Evolutionary conservation across 768 basidiomycete genomes (phyloP).

Genomic region (Cubamyces sp.): DNA sequence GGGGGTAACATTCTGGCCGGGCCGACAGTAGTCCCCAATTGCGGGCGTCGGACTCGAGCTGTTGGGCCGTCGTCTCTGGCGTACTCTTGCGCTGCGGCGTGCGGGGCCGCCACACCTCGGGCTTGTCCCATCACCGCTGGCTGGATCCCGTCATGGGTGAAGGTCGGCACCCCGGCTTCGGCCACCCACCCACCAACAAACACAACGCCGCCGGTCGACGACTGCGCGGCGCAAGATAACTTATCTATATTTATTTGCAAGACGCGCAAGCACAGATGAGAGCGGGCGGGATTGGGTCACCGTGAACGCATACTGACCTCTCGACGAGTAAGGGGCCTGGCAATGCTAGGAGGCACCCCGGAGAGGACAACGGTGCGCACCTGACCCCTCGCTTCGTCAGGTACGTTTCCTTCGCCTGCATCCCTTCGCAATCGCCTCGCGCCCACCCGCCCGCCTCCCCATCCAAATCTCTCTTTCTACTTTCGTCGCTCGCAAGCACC

Average conservation of each 20-base stretch:
- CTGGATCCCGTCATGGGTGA: not conserved
- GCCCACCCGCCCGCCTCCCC: not conserved
- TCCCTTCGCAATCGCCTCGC: too few species aligned
- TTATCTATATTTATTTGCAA: too few species aligned
- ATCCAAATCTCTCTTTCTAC: not conserved
- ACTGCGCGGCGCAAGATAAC: too few species aligned
- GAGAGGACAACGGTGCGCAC: not conserved
- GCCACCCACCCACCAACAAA: not conserved
- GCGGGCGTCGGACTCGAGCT: not conserved
- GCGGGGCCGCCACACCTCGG: too few species aligned
- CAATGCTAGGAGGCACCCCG: too few species aligned
- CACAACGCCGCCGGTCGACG: too few species aligned
- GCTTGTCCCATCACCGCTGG: not conserved
- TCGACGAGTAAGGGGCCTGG: too few species aligned
- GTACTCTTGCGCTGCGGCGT: not conserved
- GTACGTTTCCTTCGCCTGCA: not conserved
- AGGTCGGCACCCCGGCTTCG: not conserved
- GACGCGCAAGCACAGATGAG: too few species aligned
- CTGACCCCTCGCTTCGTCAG: not conserved
- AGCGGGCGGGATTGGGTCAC: too few species aligned
- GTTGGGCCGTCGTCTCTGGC: slow-evolving; percentile 3
- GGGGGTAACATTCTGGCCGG: not conserved
- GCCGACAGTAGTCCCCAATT: too few species aligned
- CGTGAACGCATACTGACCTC: too few species aligned
- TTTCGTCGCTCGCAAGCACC: not conserved